These are phyloP conservation scores for Alloteropsis angusta DNA, from an alignment of 202 grass and related monocot species.

Conservation along the genomic window DNA sequence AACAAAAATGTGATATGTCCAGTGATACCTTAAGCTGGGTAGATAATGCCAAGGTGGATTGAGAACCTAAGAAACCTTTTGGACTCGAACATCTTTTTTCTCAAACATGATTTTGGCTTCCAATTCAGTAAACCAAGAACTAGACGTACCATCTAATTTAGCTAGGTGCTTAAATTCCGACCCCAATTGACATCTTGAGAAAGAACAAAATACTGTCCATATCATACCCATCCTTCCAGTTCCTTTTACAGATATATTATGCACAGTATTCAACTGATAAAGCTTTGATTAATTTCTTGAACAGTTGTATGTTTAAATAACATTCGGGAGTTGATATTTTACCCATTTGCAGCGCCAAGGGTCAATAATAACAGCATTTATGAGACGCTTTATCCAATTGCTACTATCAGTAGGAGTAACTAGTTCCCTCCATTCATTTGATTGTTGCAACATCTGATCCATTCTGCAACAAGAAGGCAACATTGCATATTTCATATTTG, in stretches of 20 bases:
- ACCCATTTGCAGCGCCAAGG: slow-evolving; percentile 1
- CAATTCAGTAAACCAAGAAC: not conserved
- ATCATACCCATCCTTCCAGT: not conserved
- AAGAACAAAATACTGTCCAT: slow-evolving; percentile 1
- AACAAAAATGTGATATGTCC: not conserved
- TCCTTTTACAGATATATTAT: slow-evolving; percentile 16
- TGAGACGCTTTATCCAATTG: not conserved
- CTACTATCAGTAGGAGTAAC: not conserved
- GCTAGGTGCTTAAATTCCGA: not conserved
- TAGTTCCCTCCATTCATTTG: slow-evolving; percentile 10
- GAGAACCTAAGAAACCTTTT: not conserved
- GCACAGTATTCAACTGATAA: not conserved
- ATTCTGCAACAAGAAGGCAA: slow-evolving; percentile 21
- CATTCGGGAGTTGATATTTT: not conserved
- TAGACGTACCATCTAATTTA: not conserved
- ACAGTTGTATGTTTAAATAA: slow-evolving; percentile 4
- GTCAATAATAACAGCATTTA: not conserved
- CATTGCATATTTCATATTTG: not conserved
- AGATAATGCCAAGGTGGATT: slow-evolving; percentile 5
- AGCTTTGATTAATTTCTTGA: not conserved
- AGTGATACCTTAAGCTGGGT: not conserved
- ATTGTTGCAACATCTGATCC: slow-evolving; percentile 17
- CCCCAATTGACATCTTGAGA: not conserved
- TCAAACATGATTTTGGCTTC: not conserved
- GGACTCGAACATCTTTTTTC: not conserved